Evolutionary conservation across 805 yeast species (phyloP).

Genomic region (Novakomyces olei): DNA sequence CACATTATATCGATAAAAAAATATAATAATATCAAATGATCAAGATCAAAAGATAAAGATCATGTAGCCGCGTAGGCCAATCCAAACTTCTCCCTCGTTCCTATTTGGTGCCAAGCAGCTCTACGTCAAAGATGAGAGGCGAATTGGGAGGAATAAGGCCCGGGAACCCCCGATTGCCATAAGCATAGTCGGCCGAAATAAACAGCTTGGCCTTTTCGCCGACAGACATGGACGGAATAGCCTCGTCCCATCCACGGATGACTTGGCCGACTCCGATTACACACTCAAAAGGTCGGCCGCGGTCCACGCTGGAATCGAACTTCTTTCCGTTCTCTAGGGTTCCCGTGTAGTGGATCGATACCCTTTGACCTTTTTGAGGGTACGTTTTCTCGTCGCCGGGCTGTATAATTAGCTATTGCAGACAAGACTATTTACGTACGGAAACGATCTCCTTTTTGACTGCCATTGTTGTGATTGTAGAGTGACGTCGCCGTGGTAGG

Average conservation of each 20-base stretch:
- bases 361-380: conserved; percentile 73
- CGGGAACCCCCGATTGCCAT: conserved; percentile 89
- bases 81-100: too few species aligned
- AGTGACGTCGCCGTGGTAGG: too few species aligned
- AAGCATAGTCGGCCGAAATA: conserved; percentile 82
- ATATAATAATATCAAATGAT: too few species aligned
- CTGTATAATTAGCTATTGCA: too few species aligned
- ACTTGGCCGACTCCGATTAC: conserved; percentile 90
- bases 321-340: conserved; percentile 87
- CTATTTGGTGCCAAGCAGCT: conserved; percentile 15
- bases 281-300: conserved; percentile 89
- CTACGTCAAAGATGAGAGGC: conserved; percentile 38
- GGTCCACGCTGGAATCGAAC: conserved; percentile 86
- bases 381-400: conserved; percentile 66
- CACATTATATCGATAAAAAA: too few species aligned
- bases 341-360: conserved; percentile 89
- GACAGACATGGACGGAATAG: conserved; percentile 72
- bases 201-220: conserved; percentile 87
- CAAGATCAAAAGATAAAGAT: too few species aligned
- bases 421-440: too few species aligned
- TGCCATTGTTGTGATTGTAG: too few species aligned
- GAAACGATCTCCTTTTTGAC: too few species aligned
- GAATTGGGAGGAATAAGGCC: conserved; percentile 94
- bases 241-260: conserved; percentile 91
- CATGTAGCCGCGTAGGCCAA: too few species aligned